A percentile compares a stretch with the other conserved stretches of the same genome.
Evolutionary conservation across 306 rosid species (phyloP).

Genomic region (Cicer bijugum): DNA sequence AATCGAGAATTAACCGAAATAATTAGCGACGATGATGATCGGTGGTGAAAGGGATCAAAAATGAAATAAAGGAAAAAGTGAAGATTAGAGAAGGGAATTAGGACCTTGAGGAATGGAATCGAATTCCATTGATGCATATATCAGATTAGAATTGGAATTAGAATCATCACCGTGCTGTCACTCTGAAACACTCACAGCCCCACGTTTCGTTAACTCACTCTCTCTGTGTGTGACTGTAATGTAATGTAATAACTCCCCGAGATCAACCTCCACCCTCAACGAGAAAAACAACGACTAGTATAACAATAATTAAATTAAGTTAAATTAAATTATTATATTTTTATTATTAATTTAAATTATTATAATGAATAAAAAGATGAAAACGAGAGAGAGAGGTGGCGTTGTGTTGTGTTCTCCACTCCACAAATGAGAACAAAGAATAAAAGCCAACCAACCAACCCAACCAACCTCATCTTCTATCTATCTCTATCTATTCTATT

Average conservation of each 20-base stretch:
- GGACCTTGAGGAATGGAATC: slow-evolving; percentile 52
- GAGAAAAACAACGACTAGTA: not conserved
- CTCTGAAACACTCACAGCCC: slow-evolving; percentile 25
- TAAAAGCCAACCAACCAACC: slow-evolving; percentile 77
- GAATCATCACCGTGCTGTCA: slow-evolving; percentile 42
- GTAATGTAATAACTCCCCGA: not conserved
- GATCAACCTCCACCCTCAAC: slow-evolving; percentile 40
- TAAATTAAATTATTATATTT: not conserved
- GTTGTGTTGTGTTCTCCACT: slow-evolving; percentile 71
- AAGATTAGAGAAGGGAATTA: not conserved
- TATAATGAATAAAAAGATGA: not conserved
- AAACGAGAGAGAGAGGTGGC: slow-evolving; percentile 47
- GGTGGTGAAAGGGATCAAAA: not conserved
- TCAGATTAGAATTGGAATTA: not conserved
- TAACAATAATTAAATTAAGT: not conserved
- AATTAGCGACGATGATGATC: slow-evolving; percentile 15
- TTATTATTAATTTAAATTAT: not conserved
- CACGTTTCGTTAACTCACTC: slow-evolving; percentile 34
- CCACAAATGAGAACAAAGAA: slow-evolving; percentile 86
- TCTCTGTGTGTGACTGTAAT: not conserved
- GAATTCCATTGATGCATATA: not conserved
- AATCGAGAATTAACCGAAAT: slow-evolving; percentile 16
- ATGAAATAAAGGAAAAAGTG: slow-evolving; percentile 11
- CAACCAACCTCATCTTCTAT: slow-evolving; percentile 7
- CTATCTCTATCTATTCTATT: slow-evolving; percentile 2